Conservation (phyloP, 305 asterid species). For the Solanum hybrid region DNA sequence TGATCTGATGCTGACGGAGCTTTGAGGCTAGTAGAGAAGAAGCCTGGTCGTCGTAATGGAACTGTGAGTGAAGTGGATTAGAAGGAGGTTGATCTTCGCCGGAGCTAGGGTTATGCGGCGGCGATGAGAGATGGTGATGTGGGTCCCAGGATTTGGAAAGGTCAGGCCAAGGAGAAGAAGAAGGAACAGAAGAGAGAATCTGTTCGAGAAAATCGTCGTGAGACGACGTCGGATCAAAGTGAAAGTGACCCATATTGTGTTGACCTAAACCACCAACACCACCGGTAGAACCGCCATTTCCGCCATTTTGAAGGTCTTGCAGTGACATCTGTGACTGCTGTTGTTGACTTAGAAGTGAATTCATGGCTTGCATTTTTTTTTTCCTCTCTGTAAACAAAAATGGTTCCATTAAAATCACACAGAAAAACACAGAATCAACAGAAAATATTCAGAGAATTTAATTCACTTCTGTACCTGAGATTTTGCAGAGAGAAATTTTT, state of each 20-base stretch:
- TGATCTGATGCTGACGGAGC: conserved; percentile 66
- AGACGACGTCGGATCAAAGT: conserved; percentile 30
- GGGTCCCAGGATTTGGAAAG: conserved; percentile 17
- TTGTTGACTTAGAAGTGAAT: conserved; percentile 22
- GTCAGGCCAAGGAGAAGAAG: conserved; percentile 48
- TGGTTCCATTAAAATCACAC: background rate
- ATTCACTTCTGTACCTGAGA: background rate
- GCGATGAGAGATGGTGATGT: conserved; percentile 16
- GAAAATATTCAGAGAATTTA: background rate
- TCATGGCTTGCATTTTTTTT: conserved; percentile 33
- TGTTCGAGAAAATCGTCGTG: conserved; percentile 42
- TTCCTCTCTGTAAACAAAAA: background rate
- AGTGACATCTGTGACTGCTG: conserved; percentile 15
- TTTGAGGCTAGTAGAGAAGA: conserved; percentile 38
- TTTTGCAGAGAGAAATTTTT: too few relatives aligned
- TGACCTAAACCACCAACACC: background rate
- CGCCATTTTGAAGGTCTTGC: conserved; percentile 22
- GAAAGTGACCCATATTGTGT: background rate
- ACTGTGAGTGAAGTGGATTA: background rate
- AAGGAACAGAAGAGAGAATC: conserved; percentile 35
- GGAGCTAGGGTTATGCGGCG: conserved; percentile 9
- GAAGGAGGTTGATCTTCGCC: background rate
- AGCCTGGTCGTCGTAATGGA: conserved; percentile 28
- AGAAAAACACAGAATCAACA: background rate
- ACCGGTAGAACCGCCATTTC: background rate